These are phyloP conservation scores for Berkeleyomyces basicola DNA, from an alignment of 2,329 filamentous ascomycete species.

Conservation along the genomic window DNA sequence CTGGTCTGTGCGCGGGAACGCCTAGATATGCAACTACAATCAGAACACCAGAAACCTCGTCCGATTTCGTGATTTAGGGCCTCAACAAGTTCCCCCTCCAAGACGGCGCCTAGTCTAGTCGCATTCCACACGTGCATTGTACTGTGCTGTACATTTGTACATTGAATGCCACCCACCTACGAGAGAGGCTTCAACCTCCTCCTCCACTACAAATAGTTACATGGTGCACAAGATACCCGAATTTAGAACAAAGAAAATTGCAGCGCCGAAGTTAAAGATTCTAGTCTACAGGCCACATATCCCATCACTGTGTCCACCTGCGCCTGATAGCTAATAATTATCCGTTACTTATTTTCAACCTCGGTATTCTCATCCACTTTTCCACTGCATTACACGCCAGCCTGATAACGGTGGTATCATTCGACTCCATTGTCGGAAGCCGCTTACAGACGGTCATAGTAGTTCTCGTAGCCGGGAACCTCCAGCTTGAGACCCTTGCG, in stretches of 20 bases:
- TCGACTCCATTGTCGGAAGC: constrained; percentile 10
- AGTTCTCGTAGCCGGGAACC: constrained; percentile 83
- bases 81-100: no score
- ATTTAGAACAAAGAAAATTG: constrained; percentile 7
- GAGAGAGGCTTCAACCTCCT: background rate
- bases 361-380: constrained; percentile 14
- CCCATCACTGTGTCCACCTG: constrained; percentile 7
- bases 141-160: no score
- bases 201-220: background rate
- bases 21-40: background rate
- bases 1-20: background rate
- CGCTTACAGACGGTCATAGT: constrained; percentile 13
- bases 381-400: constrained; percentile 11
- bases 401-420: constrained; percentile 13
- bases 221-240: background rate
- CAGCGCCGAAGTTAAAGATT: constrained; percentile 13
- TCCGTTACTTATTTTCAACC: constrained; percentile 10
- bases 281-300: constrained; percentile 11
- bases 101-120: no score
- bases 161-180: no score
- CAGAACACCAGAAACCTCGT: background rate
- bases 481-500: constrained; percentile 98
- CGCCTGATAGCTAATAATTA: constrained; percentile 4
- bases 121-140: no score
- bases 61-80: no score